Conservation (phyloP, 129 eudicot species). For the Tagetes patula region DNA sequence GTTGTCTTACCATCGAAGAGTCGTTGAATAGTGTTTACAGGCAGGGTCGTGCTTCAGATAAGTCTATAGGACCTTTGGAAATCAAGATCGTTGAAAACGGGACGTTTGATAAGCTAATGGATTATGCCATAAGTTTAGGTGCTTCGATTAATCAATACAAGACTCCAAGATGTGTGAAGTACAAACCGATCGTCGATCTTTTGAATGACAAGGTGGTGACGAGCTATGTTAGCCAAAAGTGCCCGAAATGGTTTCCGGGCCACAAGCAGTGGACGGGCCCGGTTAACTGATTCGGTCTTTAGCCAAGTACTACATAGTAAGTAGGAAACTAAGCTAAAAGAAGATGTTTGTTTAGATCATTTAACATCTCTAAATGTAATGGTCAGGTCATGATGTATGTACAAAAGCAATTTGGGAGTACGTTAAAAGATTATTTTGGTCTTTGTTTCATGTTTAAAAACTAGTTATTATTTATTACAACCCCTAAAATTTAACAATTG, state of each 20-base stretch:
- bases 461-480: not conserved
- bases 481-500: not conserved
- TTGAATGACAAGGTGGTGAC: constrained; percentile 50
- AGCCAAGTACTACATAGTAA: not conserved
- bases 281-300: constrained; percentile 28
- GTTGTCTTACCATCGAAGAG: constrained; percentile 52
- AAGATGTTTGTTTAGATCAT: constrained; percentile 29
- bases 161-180: constrained; percentile 66
- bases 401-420: constrained; percentile 28
- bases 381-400: constrained; percentile 15
- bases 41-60: constrained; percentile 52
- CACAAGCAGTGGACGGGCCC: constrained; percentile 54
- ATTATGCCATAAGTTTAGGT: constrained; percentile 52
- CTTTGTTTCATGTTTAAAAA: not conserved
- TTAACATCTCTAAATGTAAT: constrained; percentile 21
- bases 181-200: constrained; percentile 38
- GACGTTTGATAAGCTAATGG: constrained; percentile 77
- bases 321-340: constrained; percentile 18
- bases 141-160: constrained; percentile 71
- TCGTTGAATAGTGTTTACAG: constrained; percentile 61
- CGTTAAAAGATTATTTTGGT: not conserved
- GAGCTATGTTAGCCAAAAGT: constrained; percentile 53
- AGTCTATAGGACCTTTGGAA: constrained; percentile 63
- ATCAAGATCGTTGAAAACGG: constrained; percentile 59
- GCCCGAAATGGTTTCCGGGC: constrained; percentile 65